These are phyloP conservation scores for Curvularia lunata DNA, from an alignment of 2,329 filamentous ascomycete genomes.

Conservation along the genomic window DNA sequence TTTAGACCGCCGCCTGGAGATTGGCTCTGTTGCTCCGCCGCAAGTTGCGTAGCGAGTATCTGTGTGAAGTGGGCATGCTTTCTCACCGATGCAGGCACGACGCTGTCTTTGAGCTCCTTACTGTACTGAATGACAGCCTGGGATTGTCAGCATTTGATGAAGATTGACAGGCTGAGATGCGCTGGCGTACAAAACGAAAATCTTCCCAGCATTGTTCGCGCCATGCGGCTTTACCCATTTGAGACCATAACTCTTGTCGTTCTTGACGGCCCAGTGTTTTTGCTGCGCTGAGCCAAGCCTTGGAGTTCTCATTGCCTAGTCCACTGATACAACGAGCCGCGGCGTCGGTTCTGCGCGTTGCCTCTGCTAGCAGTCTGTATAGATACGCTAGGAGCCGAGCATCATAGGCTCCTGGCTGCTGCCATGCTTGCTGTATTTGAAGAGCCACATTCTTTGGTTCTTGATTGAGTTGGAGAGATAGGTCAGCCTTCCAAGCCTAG, in stretches of 20 bases:
- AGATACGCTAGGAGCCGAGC: slow-evolving; percentile 34
- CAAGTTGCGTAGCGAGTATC: slow-evolving; percentile 39
- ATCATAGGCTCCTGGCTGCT: slow-evolving; percentile 36
- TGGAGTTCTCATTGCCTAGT: slow-evolving; percentile 29
- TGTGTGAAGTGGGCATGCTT: slow-evolving; percentile 36
- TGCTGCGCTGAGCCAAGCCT: slow-evolving; percentile 40
- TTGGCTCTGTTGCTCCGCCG: slow-evolving; percentile 30
- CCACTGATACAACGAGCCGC: slow-evolving; percentile 14
- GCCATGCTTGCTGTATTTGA: slow-evolving; percentile 26
- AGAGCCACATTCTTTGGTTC: slow-evolving; percentile 17
- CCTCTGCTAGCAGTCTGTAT: slow-evolving; percentile 34
- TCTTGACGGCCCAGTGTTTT: slow-evolving; percentile 32
- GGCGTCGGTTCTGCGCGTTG: slow-evolving; percentile 17
- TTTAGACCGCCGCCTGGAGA: slow-evolving; percentile 25
- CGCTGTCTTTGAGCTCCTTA: slow-evolving; percentile 28
- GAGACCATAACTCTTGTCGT: slow-evolving; percentile 37
- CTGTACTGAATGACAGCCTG: slow-evolving; percentile 41
- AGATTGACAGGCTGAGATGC: not conserved
- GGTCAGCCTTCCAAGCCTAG: slow-evolving; percentile 44
- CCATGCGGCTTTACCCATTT: slow-evolving; percentile 37
- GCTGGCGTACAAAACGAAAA: slow-evolving; percentile 37
- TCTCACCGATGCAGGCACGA: slow-evolving; percentile 21
- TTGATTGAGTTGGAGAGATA: slow-evolving; percentile 28
- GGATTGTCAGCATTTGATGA: slow-evolving; percentile 12
- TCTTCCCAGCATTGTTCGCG: slow-evolving; percentile 45